Evolutionary conservation across 257 asterid genomes (phyloP).

Genomic region (Nemophila menziesii): DNA sequence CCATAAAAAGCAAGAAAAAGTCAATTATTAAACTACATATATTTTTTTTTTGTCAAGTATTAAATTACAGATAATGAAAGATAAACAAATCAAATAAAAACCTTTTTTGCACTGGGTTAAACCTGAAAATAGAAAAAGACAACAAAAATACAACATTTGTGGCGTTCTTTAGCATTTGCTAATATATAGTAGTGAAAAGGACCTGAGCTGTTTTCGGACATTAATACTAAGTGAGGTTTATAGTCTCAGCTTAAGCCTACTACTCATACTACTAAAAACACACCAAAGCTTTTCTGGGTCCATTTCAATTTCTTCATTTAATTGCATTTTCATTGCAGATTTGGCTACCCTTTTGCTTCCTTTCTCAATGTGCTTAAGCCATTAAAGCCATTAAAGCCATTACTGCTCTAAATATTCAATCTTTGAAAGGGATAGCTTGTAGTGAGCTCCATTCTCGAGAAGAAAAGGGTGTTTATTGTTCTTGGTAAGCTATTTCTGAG

Average conservation of each 20-base stretch:
- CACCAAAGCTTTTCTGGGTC: background rate
- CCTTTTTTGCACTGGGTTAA: background rate
- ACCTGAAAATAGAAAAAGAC: background rate
- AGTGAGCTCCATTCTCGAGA: constrained; percentile 7
- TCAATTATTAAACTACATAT: too few relatives aligned
- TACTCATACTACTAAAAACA: background rate
- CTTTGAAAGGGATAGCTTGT: constrained; percentile 5
- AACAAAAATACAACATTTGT: constrained; percentile 13
- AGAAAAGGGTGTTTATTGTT: constrained; percentile 1
- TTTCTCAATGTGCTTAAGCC: background rate
- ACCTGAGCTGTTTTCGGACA: constrained; percentile 16
- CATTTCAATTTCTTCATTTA: background rate
- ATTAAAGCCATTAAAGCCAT: background rate
- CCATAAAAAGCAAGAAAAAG: too few relatives aligned
- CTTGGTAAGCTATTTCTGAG: constrained; percentile 22
- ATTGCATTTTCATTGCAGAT: constrained; percentile 8
- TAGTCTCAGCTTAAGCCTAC: constrained; percentile 7
- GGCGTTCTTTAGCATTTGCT: constrained; percentile 9
- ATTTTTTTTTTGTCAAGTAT: too few relatives aligned
- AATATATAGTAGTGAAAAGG: constrained; percentile 9
- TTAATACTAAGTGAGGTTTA: constrained; percentile 1
- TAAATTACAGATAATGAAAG: background rate
- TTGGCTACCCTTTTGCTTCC: constrained; percentile 10
- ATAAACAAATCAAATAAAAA: too few relatives aligned
- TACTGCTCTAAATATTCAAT: constrained; percentile 7